phyloP scores from a whole-genome alignment of 2,329 filamentous ascomycete species.

The Sphaerulina vaccinii region DNA sequence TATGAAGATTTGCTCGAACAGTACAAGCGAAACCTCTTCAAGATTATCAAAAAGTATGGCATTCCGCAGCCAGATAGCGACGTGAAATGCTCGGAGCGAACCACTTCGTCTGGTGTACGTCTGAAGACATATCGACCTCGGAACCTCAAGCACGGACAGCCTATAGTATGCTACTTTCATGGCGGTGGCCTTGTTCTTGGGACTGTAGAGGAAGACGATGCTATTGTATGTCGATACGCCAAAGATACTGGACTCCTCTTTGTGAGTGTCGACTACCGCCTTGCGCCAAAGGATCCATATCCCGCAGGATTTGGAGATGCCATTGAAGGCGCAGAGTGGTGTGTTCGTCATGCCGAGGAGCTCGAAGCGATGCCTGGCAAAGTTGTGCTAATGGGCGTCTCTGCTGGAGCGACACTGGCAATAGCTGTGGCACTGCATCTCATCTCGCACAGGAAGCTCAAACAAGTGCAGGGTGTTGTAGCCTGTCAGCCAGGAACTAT shows the following conservation, averaged over 20 bases:
- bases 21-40: conserved; percentile 15
- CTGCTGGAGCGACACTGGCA: conserved; percentile 20
- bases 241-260: conserved; percentile 42
- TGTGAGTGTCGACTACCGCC: conserved; percentile 59
- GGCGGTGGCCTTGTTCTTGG: conserved; percentile 22
- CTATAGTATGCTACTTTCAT: conserved; percentile 21
- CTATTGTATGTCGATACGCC: conserved; percentile 9
- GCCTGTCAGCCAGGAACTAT: conserved; percentile 21
- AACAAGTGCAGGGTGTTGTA: conserved; percentile 17
- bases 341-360: conserved; percentile 48
- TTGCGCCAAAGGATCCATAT: conserved; percentile 59
- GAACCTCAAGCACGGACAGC: conserved; percentile 12
- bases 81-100: conserved; percentile 9
- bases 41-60: conserved; percentile 13
- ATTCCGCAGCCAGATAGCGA: conserved; percentile 11
- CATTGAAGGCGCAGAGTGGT: conserved; percentile 55
- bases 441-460: conserved; percentile 9
- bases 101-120: conserved; percentile 14
- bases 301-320: conserved; percentile 57
- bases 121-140: conserved; percentile 18
- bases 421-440: conserved; percentile 16
- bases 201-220: conserved; percentile 20
- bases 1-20: conserved; percentile 20
- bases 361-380: conserved; percentile 8
- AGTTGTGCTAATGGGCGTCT: conserved; percentile 19